A percentile compares a stretch with the other conserved stretches of the same genome.
These are phyloP conservation scores for Gnomoniopsis smithogilvyi DNA, from an alignment of 2,329 filamentous ascomycete species.

Conservation along the genomic window DNA sequence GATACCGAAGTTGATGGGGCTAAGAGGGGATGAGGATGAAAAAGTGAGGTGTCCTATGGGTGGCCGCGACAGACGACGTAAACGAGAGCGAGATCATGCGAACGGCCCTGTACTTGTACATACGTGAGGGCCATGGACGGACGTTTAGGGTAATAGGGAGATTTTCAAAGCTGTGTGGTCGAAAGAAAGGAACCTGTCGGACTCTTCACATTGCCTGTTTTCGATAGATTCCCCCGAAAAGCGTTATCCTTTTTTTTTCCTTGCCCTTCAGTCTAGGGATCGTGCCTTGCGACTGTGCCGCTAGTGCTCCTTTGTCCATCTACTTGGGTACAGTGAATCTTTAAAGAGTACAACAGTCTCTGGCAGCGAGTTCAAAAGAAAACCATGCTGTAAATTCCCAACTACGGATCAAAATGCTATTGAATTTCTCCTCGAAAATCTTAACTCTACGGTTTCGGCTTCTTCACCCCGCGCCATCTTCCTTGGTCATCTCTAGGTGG, in stretches of 20 bases:
- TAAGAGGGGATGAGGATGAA: background rate
- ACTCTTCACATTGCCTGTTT: background rate
- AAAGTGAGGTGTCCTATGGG: background rate
- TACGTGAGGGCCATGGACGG: background rate
- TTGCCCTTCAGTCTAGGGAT: constrained; percentile 12
- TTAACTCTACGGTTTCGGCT: too few relatives aligned
- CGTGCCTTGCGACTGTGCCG: constrained; percentile 8
- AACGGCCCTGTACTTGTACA: background rate
- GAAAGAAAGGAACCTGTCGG: constrained; percentile 8
- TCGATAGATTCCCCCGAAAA: constrained; percentile 16
- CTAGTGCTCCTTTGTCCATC: background rate
- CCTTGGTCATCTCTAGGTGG: too few relatives aligned
- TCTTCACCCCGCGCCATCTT: too few relatives aligned
- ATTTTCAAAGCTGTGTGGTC: background rate
- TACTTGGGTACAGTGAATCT: background rate
- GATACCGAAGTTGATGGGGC: background rate
- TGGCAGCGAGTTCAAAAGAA: background rate
- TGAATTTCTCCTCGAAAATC: too few relatives aligned
- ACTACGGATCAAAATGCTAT: background rate
- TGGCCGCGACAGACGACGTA: background rate
- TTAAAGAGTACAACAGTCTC: background rate
- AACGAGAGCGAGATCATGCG: background rate
- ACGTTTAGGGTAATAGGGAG: background rate
- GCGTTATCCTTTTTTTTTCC: constrained; percentile 14
- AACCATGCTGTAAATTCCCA: background rate